Conservation (phyloP, 2,329 filamentous ascomycete genomes). For the Beauveria medogensis region DNA sequence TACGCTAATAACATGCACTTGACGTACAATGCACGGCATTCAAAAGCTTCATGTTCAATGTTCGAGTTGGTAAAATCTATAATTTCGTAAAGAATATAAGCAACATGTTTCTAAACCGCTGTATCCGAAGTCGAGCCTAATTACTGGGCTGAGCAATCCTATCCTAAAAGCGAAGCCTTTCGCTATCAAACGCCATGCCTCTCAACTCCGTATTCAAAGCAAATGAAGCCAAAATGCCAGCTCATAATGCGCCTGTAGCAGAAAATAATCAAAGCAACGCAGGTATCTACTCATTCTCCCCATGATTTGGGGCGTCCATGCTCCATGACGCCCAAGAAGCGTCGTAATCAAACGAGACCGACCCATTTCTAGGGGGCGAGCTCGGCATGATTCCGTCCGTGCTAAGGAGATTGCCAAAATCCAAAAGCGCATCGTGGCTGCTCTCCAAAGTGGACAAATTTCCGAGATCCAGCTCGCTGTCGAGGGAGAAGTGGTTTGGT, state of each 20-base stretch:
- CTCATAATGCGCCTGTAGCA: not conserved
- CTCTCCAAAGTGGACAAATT: slow-evolving; percentile 31
- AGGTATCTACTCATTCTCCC: not conserved
- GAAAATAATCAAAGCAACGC: not conserved
- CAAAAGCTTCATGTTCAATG: too few relatives aligned
- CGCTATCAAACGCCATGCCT: not conserved
- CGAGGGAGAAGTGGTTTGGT: slow-evolving; percentile 35
- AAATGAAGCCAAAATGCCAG: not conserved
- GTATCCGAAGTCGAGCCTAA: not conserved
- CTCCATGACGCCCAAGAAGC: slow-evolving; percentile 9
- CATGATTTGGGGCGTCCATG: not conserved
- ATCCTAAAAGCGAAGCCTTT: not conserved
- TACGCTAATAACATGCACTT: not conserved
- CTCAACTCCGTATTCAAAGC: not conserved
- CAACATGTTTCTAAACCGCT: not conserved
- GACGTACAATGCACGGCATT: too few relatives aligned
- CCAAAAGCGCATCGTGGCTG: slow-evolving; percentile 28
- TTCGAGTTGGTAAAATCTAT: not conserved
- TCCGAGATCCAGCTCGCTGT: slow-evolving; percentile 37
- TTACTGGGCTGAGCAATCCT: not conserved
- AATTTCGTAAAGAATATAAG: not conserved
- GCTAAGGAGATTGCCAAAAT: slow-evolving; percentile 41
- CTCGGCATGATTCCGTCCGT: slow-evolving; percentile 40
- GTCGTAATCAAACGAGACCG: slow-evolving; percentile 23
- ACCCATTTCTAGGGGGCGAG: slow-evolving; percentile 33